Percentiles rank a stretch among this genome's conserved stretches.
These are phyloP conservation scores for Fusarium proliferatum DNA, from an alignment of 2,329 filamentous ascomycete species.

Conservation along the genomic window DNA sequence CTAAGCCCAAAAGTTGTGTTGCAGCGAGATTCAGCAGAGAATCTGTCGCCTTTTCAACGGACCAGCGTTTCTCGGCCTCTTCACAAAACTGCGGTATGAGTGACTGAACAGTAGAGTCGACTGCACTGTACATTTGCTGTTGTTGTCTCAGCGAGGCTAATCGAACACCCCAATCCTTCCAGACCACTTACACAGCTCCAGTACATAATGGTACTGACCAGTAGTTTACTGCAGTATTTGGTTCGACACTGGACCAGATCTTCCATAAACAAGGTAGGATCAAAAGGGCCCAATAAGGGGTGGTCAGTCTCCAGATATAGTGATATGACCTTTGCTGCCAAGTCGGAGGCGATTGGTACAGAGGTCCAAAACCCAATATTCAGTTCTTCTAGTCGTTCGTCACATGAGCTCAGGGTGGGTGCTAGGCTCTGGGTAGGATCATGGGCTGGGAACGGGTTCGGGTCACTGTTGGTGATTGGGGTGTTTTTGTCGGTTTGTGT, in stretches of 20 bases:
- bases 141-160: background rate
- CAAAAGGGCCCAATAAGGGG: conserved; percentile 52
- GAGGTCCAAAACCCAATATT: conserved; percentile 51
- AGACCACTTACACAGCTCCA: conserved; percentile 29
- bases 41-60: conserved; percentile 13
- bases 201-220: conserved; percentile 19
- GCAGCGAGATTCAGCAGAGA: conserved; percentile 46
- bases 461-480: background rate
- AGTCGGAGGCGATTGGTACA: conserved; percentile 44
- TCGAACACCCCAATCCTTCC: background rate
- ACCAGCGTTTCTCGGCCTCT: conserved; percentile 22
- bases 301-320: conserved; percentile 54
- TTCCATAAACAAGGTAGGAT: conserved; percentile 49
- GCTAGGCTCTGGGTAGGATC: background rate
- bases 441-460: conserved; percentile 11
- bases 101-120: background rate
- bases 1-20: conserved; percentile 49
- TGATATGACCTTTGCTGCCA: conserved; percentile 50
- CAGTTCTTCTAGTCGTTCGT: conserved; percentile 45
- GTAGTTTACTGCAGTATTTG: conserved; percentile 6
- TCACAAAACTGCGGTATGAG: conserved; percentile 9
- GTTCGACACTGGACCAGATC: conserved; percentile 45
- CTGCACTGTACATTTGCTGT: conserved; percentile 26
- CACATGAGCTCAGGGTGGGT: conserved; percentile 11
- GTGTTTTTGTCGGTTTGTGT: background rate